These are phyloP conservation scores for Cenchrus fungigraminus DNA, from an alignment of 176 grass and related monocot species.

Conservation along the genomic window DNA sequence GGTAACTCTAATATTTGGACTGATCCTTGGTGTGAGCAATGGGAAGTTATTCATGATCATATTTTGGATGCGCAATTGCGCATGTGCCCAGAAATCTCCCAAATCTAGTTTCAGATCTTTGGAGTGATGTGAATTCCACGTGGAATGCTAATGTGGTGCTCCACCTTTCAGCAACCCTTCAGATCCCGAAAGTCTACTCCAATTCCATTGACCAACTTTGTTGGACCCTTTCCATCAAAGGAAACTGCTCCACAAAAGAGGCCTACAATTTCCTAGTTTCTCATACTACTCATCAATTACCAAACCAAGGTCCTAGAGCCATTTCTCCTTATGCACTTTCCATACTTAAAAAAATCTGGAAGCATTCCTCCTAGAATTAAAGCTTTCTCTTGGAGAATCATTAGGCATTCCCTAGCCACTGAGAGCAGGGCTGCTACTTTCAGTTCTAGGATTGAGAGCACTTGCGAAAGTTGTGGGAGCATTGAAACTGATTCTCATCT, in stretches of 20 bases:
- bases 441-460: accelerated
- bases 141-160: too few relatives aligned
- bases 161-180: too few relatives aligned
- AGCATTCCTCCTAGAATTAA: too few relatives aligned
- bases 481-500: not conserved
- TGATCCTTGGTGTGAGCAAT: not conserved
- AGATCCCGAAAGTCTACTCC: too few relatives aligned
- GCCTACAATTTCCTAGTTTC: not conserved
- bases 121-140: accelerated
- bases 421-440: not conserved
- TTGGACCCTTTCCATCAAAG: not conserved
- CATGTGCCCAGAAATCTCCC: too few relatives aligned
- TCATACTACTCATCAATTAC: too few relatives aligned
- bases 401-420: not conserved
- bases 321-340: too few relatives aligned
- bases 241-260: not conserved
- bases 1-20: not conserved
- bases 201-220: not conserved
- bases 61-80: not conserved
- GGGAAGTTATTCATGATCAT: not conserved
- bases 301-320: too few relatives aligned
- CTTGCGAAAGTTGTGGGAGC: not conserved
- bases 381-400: too few relatives aligned
- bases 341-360: too few relatives aligned
- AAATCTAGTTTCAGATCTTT: not conserved